Base-by-base conservation (phyloP, 2,329 filamentous ascomycete species). In the Fusarium setosum region DNA sequence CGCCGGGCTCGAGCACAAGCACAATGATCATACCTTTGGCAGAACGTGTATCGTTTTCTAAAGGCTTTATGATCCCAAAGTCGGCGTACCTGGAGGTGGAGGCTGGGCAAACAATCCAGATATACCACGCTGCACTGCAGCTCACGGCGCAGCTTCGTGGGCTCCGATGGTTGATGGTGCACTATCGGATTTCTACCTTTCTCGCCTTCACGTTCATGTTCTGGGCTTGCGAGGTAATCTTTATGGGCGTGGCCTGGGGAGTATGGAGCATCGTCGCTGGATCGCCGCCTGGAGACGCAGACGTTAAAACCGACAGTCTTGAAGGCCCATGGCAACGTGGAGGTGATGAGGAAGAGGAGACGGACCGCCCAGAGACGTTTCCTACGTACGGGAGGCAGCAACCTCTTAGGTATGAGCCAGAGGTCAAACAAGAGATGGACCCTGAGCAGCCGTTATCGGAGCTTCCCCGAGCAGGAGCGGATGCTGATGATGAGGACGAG, bases 111-210 rank as follows among this genome's bases (percentile, higher is more conserved):
- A 82, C 82, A 4, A 84, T 97, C 72, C 92, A 97, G 75, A 87
- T 97, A 6, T 97, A 97, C 75, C 81, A 81, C 18, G 89, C 87
- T 5, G 80, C 79, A 13, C 83, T 97, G 31, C 85, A 84, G 4
- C 88, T 98, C 63, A 88, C 86, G 24, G 94, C 95, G 5, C 86
- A 88, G 52, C 88, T 97, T 65, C 84, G 86, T 11, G 95, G 95
- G 0, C 76, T 97, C 61, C 83, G 91, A 47, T 96, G 92, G 88
- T 72, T 94, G 55, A 97, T 99, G 92, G 96, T 96, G 72, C 89
- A 93, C 62, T 90, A 95, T 79, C 88, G 91, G 12, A 72, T 96
- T 32, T 76, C 88, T 2, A 89, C 89, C 6, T 94, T 93, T 59
- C 51, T 91, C 1, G 72, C 90, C 1, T 91, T 94, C 71, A 92